These are phyloP conservation scores for Clarireedia monteithiana DNA, from an alignment of 2,329 filamentous ascomycete species.

Conservation along the genomic window DNA sequence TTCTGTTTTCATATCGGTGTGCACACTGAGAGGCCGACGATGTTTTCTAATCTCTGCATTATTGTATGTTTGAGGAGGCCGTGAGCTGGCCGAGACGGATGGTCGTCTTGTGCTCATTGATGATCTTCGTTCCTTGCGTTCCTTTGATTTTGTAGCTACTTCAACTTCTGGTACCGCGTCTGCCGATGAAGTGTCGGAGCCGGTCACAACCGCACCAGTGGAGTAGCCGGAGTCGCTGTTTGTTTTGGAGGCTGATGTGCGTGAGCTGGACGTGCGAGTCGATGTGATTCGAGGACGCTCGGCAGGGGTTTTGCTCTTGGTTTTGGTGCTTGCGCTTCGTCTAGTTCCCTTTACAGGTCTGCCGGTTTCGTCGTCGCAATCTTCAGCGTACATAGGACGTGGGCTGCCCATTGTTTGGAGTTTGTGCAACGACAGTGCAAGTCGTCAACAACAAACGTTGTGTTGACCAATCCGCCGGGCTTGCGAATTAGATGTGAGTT, in stretches of 20 bases:
- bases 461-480: not conserved
- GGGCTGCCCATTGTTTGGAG: constrained; percentile 12
- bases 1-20: constrained; percentile 3
- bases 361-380: constrained; percentile 21
- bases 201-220: constrained; percentile 1
- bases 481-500: not conserved
- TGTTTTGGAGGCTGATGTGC: constrained; percentile 4
- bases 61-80: not conserved
- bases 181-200: constrained; percentile 7
- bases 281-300: not conserved
- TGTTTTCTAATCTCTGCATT: constrained; percentile 4
- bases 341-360: constrained; percentile 17
- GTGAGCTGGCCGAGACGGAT: not conserved
- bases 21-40: constrained; percentile 2
- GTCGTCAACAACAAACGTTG: constrained; percentile 1
- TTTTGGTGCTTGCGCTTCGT: constrained; percentile 15
- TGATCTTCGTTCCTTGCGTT: constrained; percentile 2
- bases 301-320: constrained; percentile 13
- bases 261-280: not conserved
- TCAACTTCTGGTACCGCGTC: not conserved
- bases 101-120: not conserved
- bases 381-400: constrained; percentile 23
- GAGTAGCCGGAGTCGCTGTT: constrained; percentile 11
- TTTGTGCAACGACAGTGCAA: constrained; percentile 6
- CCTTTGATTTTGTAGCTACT: not conserved